Percentiles rank a stretch among this genome's conserved stretches.
Conservation (phyloP, 495 filamentous ascomycete species). For the Amniculicola lignicola region DNA sequence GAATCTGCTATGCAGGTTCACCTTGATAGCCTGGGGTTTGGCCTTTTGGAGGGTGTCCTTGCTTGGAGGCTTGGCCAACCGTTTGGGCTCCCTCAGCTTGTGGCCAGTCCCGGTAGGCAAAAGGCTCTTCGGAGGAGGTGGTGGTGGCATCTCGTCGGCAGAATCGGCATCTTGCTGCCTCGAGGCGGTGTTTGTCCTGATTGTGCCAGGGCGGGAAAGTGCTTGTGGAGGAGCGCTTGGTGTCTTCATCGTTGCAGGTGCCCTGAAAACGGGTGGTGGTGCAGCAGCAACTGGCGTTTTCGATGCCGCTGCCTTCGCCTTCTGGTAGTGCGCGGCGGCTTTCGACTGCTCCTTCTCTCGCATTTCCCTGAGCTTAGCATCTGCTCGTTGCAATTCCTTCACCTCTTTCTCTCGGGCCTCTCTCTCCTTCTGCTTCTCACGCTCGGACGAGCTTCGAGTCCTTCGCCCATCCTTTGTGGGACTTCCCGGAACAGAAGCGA, state of each 20-base stretch:
- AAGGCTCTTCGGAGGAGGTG: constrained; percentile 56
- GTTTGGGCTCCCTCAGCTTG: constrained; percentile 55
- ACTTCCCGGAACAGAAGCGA: constrained; percentile 38
- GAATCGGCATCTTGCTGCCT: constrained; percentile 45
- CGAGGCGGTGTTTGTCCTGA: constrained; percentile 10
- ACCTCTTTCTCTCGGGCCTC: constrained; percentile 59
- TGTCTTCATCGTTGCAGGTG: constrained; percentile 31
- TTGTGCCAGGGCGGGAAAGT: constrained; percentile 16
- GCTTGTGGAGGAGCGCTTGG: constrained; percentile 9
- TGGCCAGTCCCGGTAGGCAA: constrained; percentile 48
- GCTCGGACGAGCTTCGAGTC: constrained; percentile 72
- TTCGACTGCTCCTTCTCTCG: constrained; percentile 57
- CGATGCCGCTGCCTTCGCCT: constrained; percentile 38
- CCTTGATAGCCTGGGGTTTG: constrained; percentile 73
- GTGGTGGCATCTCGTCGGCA: constrained; percentile 51
- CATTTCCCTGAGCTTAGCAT: constrained; percentile 61
- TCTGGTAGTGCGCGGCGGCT: constrained; percentile 36
- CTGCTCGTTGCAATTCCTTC: constrained; percentile 53
- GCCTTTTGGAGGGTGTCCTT: constrained; percentile 64
- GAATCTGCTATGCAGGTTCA: constrained; percentile 55
- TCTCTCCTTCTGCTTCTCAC: constrained; percentile 62
- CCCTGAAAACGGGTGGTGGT: constrained; percentile 39
- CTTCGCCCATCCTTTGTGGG: constrained; percentile 47
- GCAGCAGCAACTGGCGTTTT: constrained; percentile 34
- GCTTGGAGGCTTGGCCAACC: constrained; percentile 62